Base-by-base conservation (phyloP, 805 yeast genomes). In the Candida dajiaensis region DNA sequence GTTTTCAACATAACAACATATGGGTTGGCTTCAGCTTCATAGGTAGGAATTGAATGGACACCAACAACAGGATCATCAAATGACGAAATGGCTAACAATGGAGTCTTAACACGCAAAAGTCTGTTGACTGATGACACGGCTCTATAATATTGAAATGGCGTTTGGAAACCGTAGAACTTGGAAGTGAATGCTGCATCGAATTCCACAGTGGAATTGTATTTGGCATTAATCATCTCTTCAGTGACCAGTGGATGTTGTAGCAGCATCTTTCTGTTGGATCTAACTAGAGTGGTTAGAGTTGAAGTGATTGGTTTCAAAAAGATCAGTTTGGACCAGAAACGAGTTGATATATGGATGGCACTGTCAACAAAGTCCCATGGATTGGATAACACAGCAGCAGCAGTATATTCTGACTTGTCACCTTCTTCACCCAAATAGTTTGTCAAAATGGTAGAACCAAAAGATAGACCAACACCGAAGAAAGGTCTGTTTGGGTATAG, bases 281-380 rank as follows among this genome's bases (percentile, higher is more conserved):
- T 72, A 22, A 76, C 58, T 46, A 74, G 50, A 52, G 73, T 71
- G 6, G 67, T 57, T 40, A 77, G 58, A 37, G 68, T 72, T 21
- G 63, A 68, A 3, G 70, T 58, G 48, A 77, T 64, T 15, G 69
- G 65, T 31, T 71, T 73, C 15, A 65, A 65, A 47, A 76, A 76
- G 3, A 76, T 39, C 26, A 63, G 58, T 35, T 59, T 61, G 7
- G 80, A 76, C 54, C 70, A 56, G 37, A 62, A 63, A 29, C 72
- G 64, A 7, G 51, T 47, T 5, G 64, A 53, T 44, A 81, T 62
- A 38, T 73, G 76, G 40, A 67, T 58, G n/a, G 73, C 68, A 8
- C 84, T 72, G 49, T 74, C 80, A 15, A 74, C 63, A 59, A 85
- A 69, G 62, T 85, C 87, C 90, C 90, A 85, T 10, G 92, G 92